Evolutionary conservation across 352 stramenopile genomes (phyloP).

Genomic region (Globisporangium nodosum): DNA sequence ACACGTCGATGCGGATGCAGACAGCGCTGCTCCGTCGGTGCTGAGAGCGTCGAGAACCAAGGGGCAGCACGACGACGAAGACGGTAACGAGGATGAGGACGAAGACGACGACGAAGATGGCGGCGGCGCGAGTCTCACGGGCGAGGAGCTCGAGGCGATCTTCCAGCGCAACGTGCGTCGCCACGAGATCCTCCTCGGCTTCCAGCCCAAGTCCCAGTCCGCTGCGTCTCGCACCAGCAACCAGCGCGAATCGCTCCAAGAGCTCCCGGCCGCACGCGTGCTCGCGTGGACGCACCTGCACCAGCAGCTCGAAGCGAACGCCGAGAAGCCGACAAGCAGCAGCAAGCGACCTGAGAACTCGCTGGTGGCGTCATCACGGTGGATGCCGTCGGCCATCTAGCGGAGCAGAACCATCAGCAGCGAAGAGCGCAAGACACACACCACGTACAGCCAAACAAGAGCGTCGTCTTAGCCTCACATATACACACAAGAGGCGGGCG

Average conservation of each 20-base stretch:
- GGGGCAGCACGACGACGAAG: conserved; percentile 7
- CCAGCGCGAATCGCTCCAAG: background rate
- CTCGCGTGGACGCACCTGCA: conserved; percentile 35
- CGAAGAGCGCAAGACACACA: background rate
- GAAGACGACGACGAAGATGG: conserved; percentile 7
- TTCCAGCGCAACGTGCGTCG: conserved; percentile 59
- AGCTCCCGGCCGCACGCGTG: background rate
- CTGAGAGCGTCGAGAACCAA: background rate
- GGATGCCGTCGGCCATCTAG: conserved; percentile 25
- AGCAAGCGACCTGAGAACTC: conserved; percentile 14
- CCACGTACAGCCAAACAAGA: too few relatives aligned
- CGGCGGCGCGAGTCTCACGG: conserved; percentile 22
- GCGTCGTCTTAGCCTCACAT: background rate
- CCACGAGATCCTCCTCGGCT: conserved; percentile 53
- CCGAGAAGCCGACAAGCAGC: background rate
- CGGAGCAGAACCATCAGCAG: background rate
- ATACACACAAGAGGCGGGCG: background rate
- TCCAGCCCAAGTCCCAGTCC: conserved; percentile 19
- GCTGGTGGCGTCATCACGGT: conserved; percentile 42
- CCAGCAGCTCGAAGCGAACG: conserved; percentile 29
- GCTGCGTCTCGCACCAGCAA: background rate
- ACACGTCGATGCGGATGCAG: background rate
- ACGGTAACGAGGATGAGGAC: conserved; percentile 15
- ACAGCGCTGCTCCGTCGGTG: background rate
- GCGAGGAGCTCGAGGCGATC: conserved; percentile 42